Conservation (phyloP, 345 rosid species). For the Sonneratia caseolaris region DNA sequence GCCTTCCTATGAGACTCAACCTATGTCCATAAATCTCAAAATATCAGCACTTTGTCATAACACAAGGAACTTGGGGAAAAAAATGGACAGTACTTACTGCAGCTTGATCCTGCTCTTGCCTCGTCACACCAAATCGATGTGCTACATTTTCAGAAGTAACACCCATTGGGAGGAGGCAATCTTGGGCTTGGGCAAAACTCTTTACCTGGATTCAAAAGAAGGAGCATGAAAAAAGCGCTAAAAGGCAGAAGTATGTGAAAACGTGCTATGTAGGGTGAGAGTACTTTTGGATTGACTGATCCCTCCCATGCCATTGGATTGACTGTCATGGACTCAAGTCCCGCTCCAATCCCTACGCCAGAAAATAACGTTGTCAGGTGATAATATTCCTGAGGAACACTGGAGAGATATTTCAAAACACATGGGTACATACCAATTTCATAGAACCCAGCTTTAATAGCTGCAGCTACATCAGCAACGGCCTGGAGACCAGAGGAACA, state of each 20-base stretch:
- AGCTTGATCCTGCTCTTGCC: slow-evolving; percentile 97
- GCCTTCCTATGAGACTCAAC: slow-evolving; percentile 95
- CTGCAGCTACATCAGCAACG: slow-evolving; percentile 97
- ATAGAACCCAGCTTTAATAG: slow-evolving; percentile 92
- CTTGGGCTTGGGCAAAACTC: slow-evolving; percentile 61
- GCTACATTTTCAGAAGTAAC: slow-evolving; percentile 94
- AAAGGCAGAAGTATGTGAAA: too few species aligned
- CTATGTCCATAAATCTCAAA: slow-evolving; percentile 22
- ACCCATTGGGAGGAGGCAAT: slow-evolving; percentile 96
- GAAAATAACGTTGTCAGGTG: not conserved
- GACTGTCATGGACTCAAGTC: slow-evolving; percentile 85
- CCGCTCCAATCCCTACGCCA: slow-evolving; percentile 82
- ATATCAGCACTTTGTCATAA: not conserved
- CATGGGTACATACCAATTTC: slow-evolving; percentile 52
- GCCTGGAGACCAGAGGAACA: slow-evolving; percentile 99
- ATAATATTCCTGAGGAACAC: not conserved
- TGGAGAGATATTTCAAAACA: not conserved
- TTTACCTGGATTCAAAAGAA: slow-evolving; percentile 35
- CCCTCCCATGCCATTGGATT: slow-evolving; percentile 87
- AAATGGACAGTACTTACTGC: slow-evolving; percentile 47
- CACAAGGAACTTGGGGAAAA: not conserved
- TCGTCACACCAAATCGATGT: slow-evolving; percentile 66
- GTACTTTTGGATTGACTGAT: slow-evolving; percentile 73
- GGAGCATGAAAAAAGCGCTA: not conserved
- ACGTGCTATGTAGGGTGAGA: not conserved